Percentiles rank a stretch among this genome's conserved stretches.
phyloP scores from a whole-genome alignment of 495 filamentous ascomycete genomes.

The Penicillium nucicola region DNA sequence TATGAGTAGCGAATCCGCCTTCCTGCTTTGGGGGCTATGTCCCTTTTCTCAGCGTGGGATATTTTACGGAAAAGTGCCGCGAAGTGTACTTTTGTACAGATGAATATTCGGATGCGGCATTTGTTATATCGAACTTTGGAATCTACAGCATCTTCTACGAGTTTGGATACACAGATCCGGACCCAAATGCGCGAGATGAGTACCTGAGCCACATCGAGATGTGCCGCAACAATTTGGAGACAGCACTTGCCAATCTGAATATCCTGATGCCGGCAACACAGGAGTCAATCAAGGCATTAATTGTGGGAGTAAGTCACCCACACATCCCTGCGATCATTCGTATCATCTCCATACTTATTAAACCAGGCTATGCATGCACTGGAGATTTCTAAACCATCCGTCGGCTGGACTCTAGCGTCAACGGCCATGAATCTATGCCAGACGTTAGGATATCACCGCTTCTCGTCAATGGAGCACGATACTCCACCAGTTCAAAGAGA shows the following conservation, averaged over 20 bases:
- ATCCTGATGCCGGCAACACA: slow-evolving; percentile 55
- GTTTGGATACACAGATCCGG: slow-evolving; percentile 31
- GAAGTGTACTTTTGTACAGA: slow-evolving; percentile 59
- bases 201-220: slow-evolving; percentile 39
- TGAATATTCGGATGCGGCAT: slow-evolving; percentile 52
- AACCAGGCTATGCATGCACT: slow-evolving; percentile 51
- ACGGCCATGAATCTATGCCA: slow-evolving; percentile 59
- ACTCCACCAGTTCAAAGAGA: slow-evolving; percentile 29
- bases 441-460: slow-evolving; percentile 61
- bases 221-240: slow-evolving; percentile 58
- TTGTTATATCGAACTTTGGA: slow-evolving; percentile 54
- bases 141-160: slow-evolving; percentile 58
- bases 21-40: slow-evolving; percentile 27
- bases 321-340: neutral
- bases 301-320: slow-evolving; percentile 48
- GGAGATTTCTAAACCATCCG: slow-evolving; percentile 60
- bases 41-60: slow-evolving; percentile 45
- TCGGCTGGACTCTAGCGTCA: slow-evolving; percentile 60
- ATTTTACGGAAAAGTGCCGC: slow-evolving; percentile 57
- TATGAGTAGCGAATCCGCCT: slow-evolving; percentile 20
- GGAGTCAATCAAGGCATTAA: slow-evolving; percentile 58
- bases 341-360: neutral
- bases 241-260: slow-evolving; percentile 52
- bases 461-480: slow-evolving; percentile 49
- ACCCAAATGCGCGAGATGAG: slow-evolving; percentile 21